Conservation (phyloP, 1,139 yeast genomes). For the Scheffersomyces illinoinensis region DNA sequence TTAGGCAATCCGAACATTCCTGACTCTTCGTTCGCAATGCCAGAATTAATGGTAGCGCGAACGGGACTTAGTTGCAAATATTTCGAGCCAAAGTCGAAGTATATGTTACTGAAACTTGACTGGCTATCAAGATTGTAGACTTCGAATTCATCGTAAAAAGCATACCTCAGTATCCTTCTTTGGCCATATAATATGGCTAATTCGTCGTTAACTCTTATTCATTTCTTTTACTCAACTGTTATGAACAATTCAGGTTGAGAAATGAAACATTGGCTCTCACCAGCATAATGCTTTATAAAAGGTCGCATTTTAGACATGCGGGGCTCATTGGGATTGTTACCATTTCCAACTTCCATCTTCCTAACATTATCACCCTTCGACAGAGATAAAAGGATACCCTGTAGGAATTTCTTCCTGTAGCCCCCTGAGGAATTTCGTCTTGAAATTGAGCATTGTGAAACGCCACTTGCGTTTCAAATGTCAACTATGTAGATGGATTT, state of each 20-base stretch:
- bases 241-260: neutral
- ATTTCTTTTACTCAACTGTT: neutral
- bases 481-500: too few relatives aligned
- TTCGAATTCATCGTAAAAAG: too few relatives aligned
- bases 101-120: neutral
- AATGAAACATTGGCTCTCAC: neutral
- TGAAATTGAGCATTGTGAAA: too few relatives aligned
- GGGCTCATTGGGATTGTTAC: too few relatives aligned
- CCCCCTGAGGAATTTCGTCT: too few relatives aligned
- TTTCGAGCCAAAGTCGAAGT: neutral
- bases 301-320: too few relatives aligned
- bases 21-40: neutral
- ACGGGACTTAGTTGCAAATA: neutral
- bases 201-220: neutral
- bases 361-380: too few relatives aligned
- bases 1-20: neutral
- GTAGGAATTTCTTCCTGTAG: too few relatives aligned
- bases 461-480: too few relatives aligned
- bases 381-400: too few relatives aligned
- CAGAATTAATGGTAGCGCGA: neutral
- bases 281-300: neutral
- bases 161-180: neutral
- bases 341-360: too few relatives aligned
- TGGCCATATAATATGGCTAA: neutral
- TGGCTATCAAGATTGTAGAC: neutral